phyloP scores from a whole-genome alignment of 768 basidiomycete genomes.

The Calvatia gigantea region DNA sequence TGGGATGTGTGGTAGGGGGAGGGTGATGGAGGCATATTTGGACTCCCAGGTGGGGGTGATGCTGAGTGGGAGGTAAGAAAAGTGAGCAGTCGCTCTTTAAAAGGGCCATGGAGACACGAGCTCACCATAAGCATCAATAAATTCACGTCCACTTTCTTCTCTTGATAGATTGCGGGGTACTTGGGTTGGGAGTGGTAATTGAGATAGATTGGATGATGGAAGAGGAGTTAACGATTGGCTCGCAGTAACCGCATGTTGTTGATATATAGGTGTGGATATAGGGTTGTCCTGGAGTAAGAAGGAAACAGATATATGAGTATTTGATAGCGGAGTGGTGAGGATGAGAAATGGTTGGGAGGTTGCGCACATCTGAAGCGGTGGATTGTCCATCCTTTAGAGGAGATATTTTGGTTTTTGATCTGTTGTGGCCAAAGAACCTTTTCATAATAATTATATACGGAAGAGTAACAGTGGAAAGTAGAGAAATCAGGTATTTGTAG shows the following conservation, averaged over 20 bases:
- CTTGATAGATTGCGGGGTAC: background rate
- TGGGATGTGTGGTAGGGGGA: slow-evolving; percentile 15
- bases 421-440: slow-evolving; percentile 56
- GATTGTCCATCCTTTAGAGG: slow-evolving; percentile 23
- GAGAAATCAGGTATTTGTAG: background rate
- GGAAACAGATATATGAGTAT: background rate
- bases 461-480: background rate
- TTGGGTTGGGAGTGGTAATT: slow-evolving; percentile 12
- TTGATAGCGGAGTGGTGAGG: slow-evolving; percentile 1
- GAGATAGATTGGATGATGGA: slow-evolving; percentile 8
- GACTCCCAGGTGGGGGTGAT: background rate
- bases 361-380: slow-evolving; percentile 24
- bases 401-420: slow-evolving; percentile 33
- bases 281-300: background rate
- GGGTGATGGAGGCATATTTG: background rate
- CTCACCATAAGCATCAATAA: background rate
- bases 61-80: no score
- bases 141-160: background rate
- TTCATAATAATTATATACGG: slow-evolving; percentile 44
- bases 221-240: background rate
- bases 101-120: background rate
- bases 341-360: background rate
- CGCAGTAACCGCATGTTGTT: background rate
- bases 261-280: slow-evolving; percentile 6
- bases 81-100: background rate